Percentiles rank a stretch among this genome's conserved stretches.
These are phyloP conservation scores for Ulmus americana DNA, from an alignment of 331 rosid genomes.

Conservation along the genomic window DNA sequence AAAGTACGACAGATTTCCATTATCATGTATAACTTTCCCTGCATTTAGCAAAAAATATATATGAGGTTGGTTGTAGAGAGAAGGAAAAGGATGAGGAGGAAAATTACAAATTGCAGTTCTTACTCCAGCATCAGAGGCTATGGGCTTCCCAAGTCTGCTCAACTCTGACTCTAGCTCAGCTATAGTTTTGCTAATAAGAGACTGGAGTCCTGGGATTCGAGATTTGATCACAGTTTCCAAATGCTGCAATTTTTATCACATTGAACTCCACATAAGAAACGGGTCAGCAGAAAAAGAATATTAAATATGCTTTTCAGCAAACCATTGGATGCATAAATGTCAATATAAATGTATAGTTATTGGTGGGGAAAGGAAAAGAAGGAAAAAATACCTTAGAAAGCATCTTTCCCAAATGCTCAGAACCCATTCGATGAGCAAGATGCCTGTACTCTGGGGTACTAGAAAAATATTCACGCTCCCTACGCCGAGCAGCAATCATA, in stretches of 20 bases:
- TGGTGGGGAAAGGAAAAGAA: not conserved
- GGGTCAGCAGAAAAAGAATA: not conserved
- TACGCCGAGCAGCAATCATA: conserved; percentile 50
- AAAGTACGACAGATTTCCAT: conserved; percentile 51
- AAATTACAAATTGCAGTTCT: not conserved
- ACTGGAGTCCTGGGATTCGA: conserved; percentile 43
- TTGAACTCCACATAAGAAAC: not conserved
- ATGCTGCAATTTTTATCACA: conserved; percentile 28
- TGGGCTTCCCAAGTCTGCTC: conserved; percentile 41
- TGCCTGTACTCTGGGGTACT: conserved; percentile 35
- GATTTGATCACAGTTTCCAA: conserved; percentile 47
- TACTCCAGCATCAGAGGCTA: conserved; percentile 51
- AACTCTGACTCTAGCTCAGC: conserved; percentile 38
- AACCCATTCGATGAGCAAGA: conserved; percentile 41
- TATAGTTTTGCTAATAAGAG: conserved; percentile 49
- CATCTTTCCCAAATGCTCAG: conserved; percentile 49
- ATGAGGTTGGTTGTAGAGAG: not conserved
- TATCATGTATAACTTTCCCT: conserved; percentile 45
- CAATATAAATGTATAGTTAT: not conserved
- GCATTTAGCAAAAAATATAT: not conserved
- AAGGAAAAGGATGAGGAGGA: not conserved
- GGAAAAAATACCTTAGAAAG: conserved; percentile 38
- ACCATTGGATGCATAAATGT: not conserved
- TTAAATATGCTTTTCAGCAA: not conserved
- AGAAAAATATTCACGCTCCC: conserved; percentile 45